Base-by-base conservation (phyloP, 2,329 filamentous ascomycete species). In the Monilinia aucupariae region DNA sequence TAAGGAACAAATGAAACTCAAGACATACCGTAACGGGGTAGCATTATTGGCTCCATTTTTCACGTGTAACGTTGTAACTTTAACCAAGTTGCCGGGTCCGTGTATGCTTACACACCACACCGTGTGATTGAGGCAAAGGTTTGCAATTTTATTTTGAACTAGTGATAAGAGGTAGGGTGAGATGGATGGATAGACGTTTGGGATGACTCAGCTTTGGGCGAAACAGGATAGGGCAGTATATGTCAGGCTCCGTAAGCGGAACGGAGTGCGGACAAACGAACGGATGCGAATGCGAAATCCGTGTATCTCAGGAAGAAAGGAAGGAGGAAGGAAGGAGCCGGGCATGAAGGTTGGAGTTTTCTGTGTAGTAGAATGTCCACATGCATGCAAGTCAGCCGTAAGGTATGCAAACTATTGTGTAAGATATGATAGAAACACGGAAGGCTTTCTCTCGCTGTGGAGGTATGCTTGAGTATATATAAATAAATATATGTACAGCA, bases 381-480 rank as follows among this genome's bases (percentile, higher is more conserved):
- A 55, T 55, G 58, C 25, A 55, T 61, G 59, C 49, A 61, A 47
- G 59, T 61, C 39, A 61, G 59, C 59, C 25, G 49, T 55, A 56
- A 32, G 22, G 6, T 15, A 56, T 56, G 53, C 53, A 30, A 56
- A 45, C 25, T 56, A 41, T 56, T 25, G 45, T 48, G 45, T 61
- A 20, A 55, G 32, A 25, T 53, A 15, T 34, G 48, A 43, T 53
- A 58, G 48, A 61, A 43, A 12, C 34, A 53, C 48, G 25, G 37
- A 53, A 54, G 48, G 15, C 47, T 43, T 43, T 45, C 12, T 17
- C 32, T 59, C 22, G 45, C 56, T 39, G 20, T 30, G 15, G 8
- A 30, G 22, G 15, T 4, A 27, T 25, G 45, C 45, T 48, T 48
- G 22, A 48, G n/a, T 30, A 34, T 47, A 34, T 20, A 45, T 48